These are phyloP conservation scores for Musa acuminata DNA, from an alignment of 176 grass and related monocot species.

Conservation along the genomic window DNA sequence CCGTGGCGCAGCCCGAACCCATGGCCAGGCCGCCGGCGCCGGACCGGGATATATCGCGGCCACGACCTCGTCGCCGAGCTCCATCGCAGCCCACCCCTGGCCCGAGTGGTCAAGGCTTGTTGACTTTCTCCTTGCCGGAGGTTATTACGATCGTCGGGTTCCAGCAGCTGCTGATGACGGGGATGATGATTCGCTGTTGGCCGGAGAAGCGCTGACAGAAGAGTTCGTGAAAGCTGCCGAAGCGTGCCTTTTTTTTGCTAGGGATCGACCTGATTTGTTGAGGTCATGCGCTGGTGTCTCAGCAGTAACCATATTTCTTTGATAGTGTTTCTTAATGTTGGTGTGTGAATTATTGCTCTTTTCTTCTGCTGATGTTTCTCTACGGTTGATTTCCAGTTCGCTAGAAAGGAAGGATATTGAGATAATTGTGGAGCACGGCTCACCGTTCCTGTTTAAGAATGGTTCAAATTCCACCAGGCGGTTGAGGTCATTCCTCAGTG, in stretches of 20 bases:
- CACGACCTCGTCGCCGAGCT: constrained; percentile 1
- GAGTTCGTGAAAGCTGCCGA: constrained; percentile 38
- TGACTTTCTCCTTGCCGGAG: constrained; percentile 43
- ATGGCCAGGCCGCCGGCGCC: not conserved
- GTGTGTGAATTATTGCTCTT: not conserved
- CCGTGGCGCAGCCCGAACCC: constrained; percentile 10
- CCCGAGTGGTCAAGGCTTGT: constrained; percentile 69
- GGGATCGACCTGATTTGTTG: constrained; percentile 56
- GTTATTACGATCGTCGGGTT: constrained; percentile 27
- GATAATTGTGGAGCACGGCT: constrained; percentile 45
- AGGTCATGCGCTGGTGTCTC: constrained; percentile 33
- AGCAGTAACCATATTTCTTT: not conserved
- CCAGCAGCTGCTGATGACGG: not conserved
- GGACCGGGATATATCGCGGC: not conserved
- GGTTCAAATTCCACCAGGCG: constrained; percentile 42
- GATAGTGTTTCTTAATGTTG: not conserved
- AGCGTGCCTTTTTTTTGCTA: constrained; percentile 59
- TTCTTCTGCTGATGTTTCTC: not conserved
- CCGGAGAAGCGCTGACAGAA: constrained; percentile 15
- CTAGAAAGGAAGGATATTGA: constrained; percentile 55
- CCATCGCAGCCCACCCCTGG: constrained; percentile 16
- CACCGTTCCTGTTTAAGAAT: constrained; percentile 58
- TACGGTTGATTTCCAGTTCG: constrained; percentile 23
- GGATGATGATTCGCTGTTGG: constrained; percentile 15
- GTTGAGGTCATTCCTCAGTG: constrained; percentile 42